Evolutionary conservation across 2,329 filamentous ascomycete species (phyloP).

Genomic region (Cercospora brassicicola): DNA sequence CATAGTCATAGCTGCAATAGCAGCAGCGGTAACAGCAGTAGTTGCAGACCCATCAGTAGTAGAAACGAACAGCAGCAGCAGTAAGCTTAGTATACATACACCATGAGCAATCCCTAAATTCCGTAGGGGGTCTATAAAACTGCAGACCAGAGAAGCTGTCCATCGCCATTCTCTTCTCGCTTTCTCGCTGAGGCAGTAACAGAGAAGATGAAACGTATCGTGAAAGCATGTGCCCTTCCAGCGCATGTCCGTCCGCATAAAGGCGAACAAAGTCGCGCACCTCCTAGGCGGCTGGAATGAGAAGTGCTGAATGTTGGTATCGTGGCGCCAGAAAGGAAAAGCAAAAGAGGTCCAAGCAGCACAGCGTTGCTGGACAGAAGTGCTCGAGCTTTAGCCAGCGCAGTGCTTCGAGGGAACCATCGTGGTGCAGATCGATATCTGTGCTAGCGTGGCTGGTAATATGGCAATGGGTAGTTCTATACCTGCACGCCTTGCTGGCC

Average conservation of each 20-base stretch:
- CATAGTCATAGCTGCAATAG: background rate
- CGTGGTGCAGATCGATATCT: background rate
- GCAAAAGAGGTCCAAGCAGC: background rate
- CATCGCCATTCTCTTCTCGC: background rate
- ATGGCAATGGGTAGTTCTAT: background rate
- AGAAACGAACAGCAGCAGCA: background rate
- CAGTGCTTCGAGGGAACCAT: background rate
- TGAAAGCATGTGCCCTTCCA: background rate
- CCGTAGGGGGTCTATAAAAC: background rate
- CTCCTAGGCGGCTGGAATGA: background rate
- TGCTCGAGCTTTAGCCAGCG: background rate
- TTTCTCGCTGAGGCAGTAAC: background rate
- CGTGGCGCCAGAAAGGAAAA: background rate
- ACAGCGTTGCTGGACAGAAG: background rate
- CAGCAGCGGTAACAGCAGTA: background rate
- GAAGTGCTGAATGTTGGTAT: background rate
- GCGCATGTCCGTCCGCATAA: background rate
- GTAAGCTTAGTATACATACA: background rate
- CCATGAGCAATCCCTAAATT: background rate
- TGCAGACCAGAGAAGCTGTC: background rate
- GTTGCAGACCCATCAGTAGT: background rate
- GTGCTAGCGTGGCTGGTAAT: background rate
- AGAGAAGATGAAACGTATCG: background rate
- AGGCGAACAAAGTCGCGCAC: background rate
- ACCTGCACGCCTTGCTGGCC: constrained; percentile 6